Conservation (phyloP, 495 filamentous ascomycete genomes). For the Jackrogersella minutella region DNA sequence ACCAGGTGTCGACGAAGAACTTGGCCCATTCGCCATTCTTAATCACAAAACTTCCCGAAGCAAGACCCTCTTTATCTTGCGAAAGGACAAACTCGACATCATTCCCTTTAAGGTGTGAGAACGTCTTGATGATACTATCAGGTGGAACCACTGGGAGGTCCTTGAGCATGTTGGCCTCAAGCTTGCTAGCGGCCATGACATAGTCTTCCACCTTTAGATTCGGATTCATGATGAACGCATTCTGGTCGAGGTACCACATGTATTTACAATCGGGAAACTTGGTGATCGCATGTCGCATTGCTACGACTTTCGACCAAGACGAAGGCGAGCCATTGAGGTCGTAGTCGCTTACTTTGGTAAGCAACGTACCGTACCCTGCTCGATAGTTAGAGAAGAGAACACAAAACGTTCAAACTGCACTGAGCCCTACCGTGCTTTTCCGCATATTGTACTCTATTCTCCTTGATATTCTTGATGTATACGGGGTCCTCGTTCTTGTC, state of each 20-base stretch:
- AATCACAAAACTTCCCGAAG: slow-evolving; percentile 78
- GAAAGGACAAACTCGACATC: slow-evolving; percentile 84
- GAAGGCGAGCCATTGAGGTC: slow-evolving; percentile 69
- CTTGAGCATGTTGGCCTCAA: slow-evolving; percentile 84
- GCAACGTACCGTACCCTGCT: slow-evolving; percentile 86
- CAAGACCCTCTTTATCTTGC: slow-evolving; percentile 85
- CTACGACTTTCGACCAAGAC: slow-evolving; percentile 82
- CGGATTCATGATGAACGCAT: slow-evolving; percentile 92
- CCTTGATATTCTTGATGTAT: slow-evolving; percentile 74
- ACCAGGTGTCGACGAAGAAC: slow-evolving; percentile 96
- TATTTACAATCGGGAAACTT: slow-evolving; percentile 74
- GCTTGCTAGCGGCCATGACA: slow-evolving; percentile 68
- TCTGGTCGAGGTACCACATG: slow-evolving; percentile 84
- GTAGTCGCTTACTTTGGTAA: slow-evolving; percentile 79
- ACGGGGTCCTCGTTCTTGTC: slow-evolving; percentile 63
- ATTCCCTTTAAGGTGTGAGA: slow-evolving; percentile 75
- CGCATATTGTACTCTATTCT: slow-evolving; percentile 89
- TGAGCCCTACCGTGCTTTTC: slow-evolving; percentile 78
- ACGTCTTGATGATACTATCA: slow-evolving; percentile 96
- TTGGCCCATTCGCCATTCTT: slow-evolving; percentile 86
- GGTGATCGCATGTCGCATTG: slow-evolving; percentile 90
- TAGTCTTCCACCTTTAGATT: slow-evolving; percentile 69
- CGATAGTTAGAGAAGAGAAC: slow-evolving; percentile 14
- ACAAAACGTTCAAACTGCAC: background rate
- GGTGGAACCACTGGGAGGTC: slow-evolving; percentile 90